Conservation (phyloP, 2,329 filamentous ascomycete genomes). For the Thermothelomyces thermophilus region DNA sequence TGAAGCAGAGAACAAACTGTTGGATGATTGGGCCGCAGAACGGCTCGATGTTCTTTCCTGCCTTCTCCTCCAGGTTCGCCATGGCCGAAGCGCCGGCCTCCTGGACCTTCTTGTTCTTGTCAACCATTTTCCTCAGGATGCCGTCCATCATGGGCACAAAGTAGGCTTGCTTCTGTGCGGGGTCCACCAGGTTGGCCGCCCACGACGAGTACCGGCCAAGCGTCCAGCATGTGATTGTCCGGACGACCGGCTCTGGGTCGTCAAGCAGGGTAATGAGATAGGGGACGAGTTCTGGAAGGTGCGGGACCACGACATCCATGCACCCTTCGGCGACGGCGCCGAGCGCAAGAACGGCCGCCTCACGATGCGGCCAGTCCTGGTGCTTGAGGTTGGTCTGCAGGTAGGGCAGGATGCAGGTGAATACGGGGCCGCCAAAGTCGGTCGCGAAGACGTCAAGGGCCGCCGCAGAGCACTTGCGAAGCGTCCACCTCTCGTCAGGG, state of each 20-base stretch:
- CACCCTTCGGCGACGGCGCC: conserved; percentile 94
- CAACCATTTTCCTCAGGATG: conserved; percentile 88
- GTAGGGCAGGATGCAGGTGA: conserved; percentile 87
- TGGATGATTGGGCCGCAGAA: conserved; percentile 87
- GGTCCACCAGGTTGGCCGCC: conserved; percentile 70
- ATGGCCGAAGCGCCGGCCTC: conserved; percentile 95
- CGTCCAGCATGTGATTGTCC: conserved; percentile 98
- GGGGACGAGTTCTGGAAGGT: conserved; percentile 82
- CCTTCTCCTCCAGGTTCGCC: conserved; percentile 91
- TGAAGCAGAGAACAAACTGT: conserved; percentile 89
- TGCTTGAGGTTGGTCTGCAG: conserved; percentile 84
- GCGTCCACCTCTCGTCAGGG: conserved; percentile 88
- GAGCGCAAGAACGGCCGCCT: conserved; percentile 88
- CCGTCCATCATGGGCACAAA: conserved; percentile 98
- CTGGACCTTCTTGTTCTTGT: conserved; percentile 96
- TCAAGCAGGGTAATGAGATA: conserved; percentile 82
- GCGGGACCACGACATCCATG: conserved; percentile 80
- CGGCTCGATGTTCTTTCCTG: conserved; percentile 69
- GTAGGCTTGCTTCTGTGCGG: conserved; percentile 62
- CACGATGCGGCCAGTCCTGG: conserved; percentile 81
- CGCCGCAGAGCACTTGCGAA: conserved; percentile 94
- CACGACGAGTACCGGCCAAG: conserved; percentile 88
- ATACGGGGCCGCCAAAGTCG: conserved; percentile 82
- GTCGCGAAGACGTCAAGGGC: conserved; percentile 90
- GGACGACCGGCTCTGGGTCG: conserved; percentile 81